Evolutionary conservation across 1,284 basidiomycete species (phyloP).

Genomic region (Filobasidium uniguttulatum): DNA sequence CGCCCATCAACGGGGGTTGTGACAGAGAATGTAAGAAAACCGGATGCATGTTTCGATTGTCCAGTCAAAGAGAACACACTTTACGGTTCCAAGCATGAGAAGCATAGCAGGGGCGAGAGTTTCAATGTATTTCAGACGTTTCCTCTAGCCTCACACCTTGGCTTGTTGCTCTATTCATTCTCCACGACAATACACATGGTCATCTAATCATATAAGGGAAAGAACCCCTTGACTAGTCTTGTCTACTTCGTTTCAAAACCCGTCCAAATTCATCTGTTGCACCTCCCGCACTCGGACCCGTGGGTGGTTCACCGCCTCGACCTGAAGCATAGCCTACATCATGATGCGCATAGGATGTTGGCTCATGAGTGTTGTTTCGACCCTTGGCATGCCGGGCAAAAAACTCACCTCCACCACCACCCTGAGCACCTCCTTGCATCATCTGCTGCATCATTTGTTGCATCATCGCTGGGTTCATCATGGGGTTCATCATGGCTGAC

Average conservation of each 20-base stretch:
- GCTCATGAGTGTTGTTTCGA: slow-evolving; percentile 28
- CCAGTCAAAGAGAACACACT: too few species aligned
- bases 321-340: slow-evolving; percentile 36
- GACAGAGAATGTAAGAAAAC: too few species aligned
- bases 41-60: too few species aligned
- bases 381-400: slow-evolving; percentile 17
- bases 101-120: too few species aligned
- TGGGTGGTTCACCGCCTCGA: slow-evolving; percentile 12
- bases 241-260: slow-evolving; percentile 12
- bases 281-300: neutral
- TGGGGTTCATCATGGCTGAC: slow-evolving; percentile 15
- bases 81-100: too few species aligned
- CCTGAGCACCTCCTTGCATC: slow-evolving; percentile 21
- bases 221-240: too few species aligned
- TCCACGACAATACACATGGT: too few species aligned
- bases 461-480: slow-evolving; percentile 17
- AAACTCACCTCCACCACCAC: slow-evolving; percentile 17
- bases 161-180: too few species aligned
- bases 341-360: slow-evolving; percentile 10
- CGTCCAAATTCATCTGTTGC: slow-evolving; percentile 13
- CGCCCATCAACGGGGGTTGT: too few species aligned
- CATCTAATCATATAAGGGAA: too few species aligned
- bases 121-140: too few species aligned
- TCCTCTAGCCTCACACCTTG: too few species aligned
- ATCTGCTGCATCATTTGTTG: slow-evolving; percentile 15